Conservation (phyloP, 306 rosid genomes). For the Rosa multiflora region DNA sequence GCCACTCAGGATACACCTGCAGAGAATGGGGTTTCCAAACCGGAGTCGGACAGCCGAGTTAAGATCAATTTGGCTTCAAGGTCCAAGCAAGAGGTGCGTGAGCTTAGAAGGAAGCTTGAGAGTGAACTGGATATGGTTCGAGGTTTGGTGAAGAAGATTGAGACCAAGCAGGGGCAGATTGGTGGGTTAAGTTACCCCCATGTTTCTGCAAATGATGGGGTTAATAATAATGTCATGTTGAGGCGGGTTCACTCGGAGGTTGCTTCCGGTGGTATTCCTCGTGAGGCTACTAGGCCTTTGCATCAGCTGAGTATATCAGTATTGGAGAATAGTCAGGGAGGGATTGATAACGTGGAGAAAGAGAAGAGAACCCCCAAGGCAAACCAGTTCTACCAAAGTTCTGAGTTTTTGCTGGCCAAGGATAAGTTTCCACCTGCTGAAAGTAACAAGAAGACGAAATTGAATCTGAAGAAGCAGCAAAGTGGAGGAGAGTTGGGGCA, state of each 20-base stretch:
- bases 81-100: slow-evolving; percentile 59
- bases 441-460: slow-evolving; percentile 77
- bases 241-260: slow-evolving; percentile 69
- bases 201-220: slow-evolving; percentile 31
- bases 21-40: slow-evolving; percentile 41
- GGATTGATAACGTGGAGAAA: slow-evolving; percentile 70
- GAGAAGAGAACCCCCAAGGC: slow-evolving; percentile 97
- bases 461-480: slow-evolving; percentile 67
- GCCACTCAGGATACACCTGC: slow-evolving; percentile 34
- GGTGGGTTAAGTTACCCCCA: slow-evolving; percentile 39
- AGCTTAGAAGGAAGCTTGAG: slow-evolving; percentile 67
- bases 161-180: slow-evolving; percentile 68
- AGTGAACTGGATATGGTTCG: slow-evolving; percentile 61
- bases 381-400: slow-evolving; percentile 79
- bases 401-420: slow-evolving; percentile 89
- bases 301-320: slow-evolving; percentile 63
- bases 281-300: slow-evolving; percentile 58
- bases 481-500: slow-evolving; percentile 60
- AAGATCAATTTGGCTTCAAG: slow-evolving; percentile 41
- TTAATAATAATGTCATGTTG: slow-evolving; percentile 36
- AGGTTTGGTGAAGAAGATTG: slow-evolving; percentile 71
- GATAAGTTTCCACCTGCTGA: slow-evolving; percentile 91
- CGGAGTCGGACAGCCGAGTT: slow-evolving; percentile 33
- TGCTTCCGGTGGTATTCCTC: slow-evolving; percentile 56
- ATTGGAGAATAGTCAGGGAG: slow-evolving; percentile 69